Evolutionary conservation across 2,329 filamentous ascomycete genomes (phyloP), one percentile per base, ranked within the genome.

Genomic region (Calonectria henricotiae): DNA sequence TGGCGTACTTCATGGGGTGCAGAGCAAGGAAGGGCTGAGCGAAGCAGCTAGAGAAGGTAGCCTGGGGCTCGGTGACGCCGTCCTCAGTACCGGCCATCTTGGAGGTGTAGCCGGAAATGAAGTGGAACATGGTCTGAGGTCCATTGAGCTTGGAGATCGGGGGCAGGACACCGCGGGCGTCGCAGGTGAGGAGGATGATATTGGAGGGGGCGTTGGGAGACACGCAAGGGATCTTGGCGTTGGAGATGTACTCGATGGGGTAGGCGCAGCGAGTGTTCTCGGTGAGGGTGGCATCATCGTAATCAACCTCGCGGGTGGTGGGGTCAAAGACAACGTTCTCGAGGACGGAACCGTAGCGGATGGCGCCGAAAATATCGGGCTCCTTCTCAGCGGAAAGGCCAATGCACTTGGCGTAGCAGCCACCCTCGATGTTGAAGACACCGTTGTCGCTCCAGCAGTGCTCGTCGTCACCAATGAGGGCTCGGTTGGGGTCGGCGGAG

Each of bases 11-110:
- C 96, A 99, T 99, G 79, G 96, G 96, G 89, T 99, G 96, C 69
- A 99, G 92, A 47, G 96, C 96, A 79, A 99, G 88, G 94, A 99
- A 99, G 73, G 96, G 96, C 87, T 99, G 96, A 67, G 96, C 96
- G 86, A 99, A 99, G 91, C 96, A 99, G 64, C 95, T 97, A 30
- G 95, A 98, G 91, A 99, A 99, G 80, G 96, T 99, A 27, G 96
- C 96, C 86, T 98, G 94, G 75, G 96, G 96, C 87, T 99, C 96
- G 11, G 94, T 97, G 75, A 99, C 91, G 80, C 96, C 96, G 76
- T 98, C 94, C 87, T 99, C 96, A 39, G 96, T 99, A 80, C 96
- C 96, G 75, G 96, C 96, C 96, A 99, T 99, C 92, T 99, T 99
- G 82, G 96, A 98, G 74, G 96, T 99, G 90, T 99, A 99, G 79